These are phyloP conservation scores for Lichtheimia ramosa DNA, from an alignment of 371 early-diverging fungal genomes.

Conservation along the genomic window DNA sequence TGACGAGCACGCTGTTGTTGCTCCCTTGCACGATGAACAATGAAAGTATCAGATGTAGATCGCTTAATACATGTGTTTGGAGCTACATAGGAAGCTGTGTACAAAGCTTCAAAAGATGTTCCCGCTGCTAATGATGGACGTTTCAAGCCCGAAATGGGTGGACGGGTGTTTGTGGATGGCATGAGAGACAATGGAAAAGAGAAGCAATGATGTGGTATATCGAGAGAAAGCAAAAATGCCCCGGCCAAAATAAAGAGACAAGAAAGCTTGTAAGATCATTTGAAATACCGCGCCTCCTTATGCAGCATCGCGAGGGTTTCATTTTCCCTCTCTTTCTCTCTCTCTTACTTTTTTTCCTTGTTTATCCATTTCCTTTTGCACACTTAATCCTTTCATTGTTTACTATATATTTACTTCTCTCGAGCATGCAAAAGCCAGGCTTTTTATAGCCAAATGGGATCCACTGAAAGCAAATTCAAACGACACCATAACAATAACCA, in stretches of 20 bases:
- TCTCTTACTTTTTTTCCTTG: neutral
- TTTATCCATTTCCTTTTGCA: neutral
- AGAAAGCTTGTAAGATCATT: neutral
- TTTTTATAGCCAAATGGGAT: conserved; percentile 4
- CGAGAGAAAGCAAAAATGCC: neutral
- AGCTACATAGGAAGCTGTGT: conserved; percentile 13
- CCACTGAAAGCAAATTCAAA: conserved; percentile 6
- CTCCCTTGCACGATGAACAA: conserved; percentile 7
- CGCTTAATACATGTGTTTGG: conserved; percentile 7
- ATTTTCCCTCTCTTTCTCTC: neutral
- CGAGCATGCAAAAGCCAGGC: neutral
- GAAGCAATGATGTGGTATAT: neutral
- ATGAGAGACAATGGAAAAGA: neutral
- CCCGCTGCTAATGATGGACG: conserved; percentile 4
- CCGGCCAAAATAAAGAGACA: neutral
- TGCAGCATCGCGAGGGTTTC: no score
- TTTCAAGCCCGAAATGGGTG: conserved; percentile 1
- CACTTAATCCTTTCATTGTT: no score
- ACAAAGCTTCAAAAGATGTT: conserved; percentile 12
- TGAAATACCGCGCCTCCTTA: neutral
- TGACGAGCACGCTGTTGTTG: conserved; percentile 1
- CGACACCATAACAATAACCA: neutral
- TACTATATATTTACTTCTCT: no score
- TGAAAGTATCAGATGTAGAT: conserved; percentile 16
- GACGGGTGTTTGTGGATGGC: conserved; percentile 4